Base-by-base conservation (phyloP, 805 yeast species). In the Hanseniaspora occidentalis region DNA sequence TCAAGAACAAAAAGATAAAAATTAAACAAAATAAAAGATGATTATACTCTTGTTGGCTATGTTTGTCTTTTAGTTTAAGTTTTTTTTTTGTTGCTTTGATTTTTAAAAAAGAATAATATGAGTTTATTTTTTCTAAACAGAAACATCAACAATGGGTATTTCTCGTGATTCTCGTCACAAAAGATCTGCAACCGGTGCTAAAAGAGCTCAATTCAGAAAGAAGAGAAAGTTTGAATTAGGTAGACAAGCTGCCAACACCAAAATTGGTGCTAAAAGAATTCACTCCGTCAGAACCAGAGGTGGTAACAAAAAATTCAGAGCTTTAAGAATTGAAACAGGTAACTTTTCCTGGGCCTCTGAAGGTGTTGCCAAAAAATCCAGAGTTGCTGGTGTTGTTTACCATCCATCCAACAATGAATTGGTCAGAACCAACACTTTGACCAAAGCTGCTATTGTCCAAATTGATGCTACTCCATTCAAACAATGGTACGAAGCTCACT, bases 121-220 rank as follows among this genome's bases (percentile, higher is more conserved):
- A 29, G 17, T 16, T n/a, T 14, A 50, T 52, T 48, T 48, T 48
- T 51, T 47, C 37, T 23, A 35, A 19, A 27, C 22, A 20, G 34
- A 33, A 46, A 48, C 50, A 27, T 37, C 37, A 33, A 24, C 70
- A 70, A 89, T 89, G 98, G 97, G 98, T 88, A 89, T 89, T 83
- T 86, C 97, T 73, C 89, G 98, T 79, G 97, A 92, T 79, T 89
- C 98, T 72, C 96, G 96, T 77, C 98, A 92, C 88, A 89, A 89
- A 84, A 94, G 98, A 75, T 74, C 96, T 64, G 95, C 94, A 72
- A 88, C 98, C 67, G 98, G 98, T 83, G 98, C 98, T 70, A 88
- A 86, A 75, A 86, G 96, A 75, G 97, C 97, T 72, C 95, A 86
- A 74, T 84, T 80, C 95, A 89, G 97, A 85, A 89, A 89, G 89